Conservation (phyloP, 176 grass and related monocot genomes). For the Phoenix roebelenii region DNA sequence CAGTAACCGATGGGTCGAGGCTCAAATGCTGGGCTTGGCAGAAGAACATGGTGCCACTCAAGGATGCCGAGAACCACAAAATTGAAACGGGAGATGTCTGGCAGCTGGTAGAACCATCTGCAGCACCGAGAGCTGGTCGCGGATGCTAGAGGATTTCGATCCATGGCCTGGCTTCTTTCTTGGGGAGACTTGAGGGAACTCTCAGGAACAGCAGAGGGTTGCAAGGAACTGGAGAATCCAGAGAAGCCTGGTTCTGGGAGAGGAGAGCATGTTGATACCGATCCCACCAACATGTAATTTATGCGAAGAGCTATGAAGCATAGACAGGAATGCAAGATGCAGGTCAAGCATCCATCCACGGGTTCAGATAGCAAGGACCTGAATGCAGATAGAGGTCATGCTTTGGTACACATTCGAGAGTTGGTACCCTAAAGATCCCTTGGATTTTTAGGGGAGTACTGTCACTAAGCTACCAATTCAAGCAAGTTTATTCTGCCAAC, state of each 20-base stretch:
- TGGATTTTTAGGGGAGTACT: too few species aligned
- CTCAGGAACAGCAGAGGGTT: constrained; percentile 51
- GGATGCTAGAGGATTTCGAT: constrained; percentile 37
- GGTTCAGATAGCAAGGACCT: too few species aligned
- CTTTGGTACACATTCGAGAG: too few species aligned
- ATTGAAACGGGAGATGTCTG: constrained; percentile 54
- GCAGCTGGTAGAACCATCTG: constrained; percentile 34
- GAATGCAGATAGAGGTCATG: too few species aligned
- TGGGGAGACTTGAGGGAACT: constrained; percentile 71
- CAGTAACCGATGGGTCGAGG: constrained; percentile 66
- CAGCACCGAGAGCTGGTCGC: constrained; percentile 58
- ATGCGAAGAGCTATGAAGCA: too few species aligned
- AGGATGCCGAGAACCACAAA: constrained; percentile 70
- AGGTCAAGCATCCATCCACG: too few species aligned
- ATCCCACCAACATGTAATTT: constrained; percentile 49
- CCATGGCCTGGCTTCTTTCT: constrained; percentile 18
- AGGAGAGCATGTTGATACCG: constrained; percentile 49
- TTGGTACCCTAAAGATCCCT: too few species aligned
- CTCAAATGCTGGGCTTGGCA: constrained; percentile 72
- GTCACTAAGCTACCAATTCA: too few species aligned
- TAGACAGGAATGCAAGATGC: too few species aligned
- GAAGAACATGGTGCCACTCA: constrained; percentile 82
- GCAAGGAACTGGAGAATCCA: constrained; percentile 53
- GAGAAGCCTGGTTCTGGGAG: constrained; percentile 57
- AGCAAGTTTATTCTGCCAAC: too few species aligned